Evolutionary conservation across 257 asterid genomes (phyloP).

Genomic region (Nicotiana knightiana): DNA sequence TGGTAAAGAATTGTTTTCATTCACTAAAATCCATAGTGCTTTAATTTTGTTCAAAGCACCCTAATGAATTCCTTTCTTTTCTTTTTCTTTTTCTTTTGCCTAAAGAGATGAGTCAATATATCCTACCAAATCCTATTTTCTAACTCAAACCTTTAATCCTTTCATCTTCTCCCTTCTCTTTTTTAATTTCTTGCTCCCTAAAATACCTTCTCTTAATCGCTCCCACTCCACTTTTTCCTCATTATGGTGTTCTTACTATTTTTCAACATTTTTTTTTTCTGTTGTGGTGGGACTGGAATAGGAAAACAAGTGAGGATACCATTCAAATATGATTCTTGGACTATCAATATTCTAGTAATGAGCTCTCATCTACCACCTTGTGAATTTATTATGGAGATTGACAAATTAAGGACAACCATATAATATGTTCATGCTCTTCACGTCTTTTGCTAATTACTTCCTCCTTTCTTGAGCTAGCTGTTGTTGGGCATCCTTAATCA

Average conservation of each 20-base stretch:
- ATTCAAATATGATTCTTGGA: not conserved
- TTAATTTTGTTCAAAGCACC: not conserved
- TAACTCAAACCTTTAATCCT: slow-evolving; percentile 1
- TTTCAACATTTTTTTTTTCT: not conserved
- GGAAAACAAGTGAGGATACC: not conserved
- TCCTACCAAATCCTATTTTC: not conserved
- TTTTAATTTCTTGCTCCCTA: not conserved
- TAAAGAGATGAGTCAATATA: slow-evolving; percentile 1
- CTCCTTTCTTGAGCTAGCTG: slow-evolving; percentile 24
- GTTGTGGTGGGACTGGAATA: not conserved
- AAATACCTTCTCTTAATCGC: not conserved
- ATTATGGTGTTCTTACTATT: not conserved
- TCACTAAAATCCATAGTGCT: not conserved
- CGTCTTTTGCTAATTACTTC: slow-evolving; percentile 7
- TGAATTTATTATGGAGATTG: not conserved
- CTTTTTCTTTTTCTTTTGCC: not conserved
- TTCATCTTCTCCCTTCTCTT: not conserved
- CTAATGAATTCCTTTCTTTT: not conserved
- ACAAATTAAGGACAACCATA: slow-evolving; percentile 4
- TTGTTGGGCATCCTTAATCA: slow-evolving; percentile 43
- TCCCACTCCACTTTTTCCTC: not conserved
- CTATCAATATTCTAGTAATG: not conserved
- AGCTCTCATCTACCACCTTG: not conserved
- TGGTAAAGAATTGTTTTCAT: not conserved
- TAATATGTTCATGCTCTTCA: slow-evolving; percentile 4